Conservation (phyloP, 495 filamentous ascomycete genomes). For the Penicillium nucicola region DNA sequence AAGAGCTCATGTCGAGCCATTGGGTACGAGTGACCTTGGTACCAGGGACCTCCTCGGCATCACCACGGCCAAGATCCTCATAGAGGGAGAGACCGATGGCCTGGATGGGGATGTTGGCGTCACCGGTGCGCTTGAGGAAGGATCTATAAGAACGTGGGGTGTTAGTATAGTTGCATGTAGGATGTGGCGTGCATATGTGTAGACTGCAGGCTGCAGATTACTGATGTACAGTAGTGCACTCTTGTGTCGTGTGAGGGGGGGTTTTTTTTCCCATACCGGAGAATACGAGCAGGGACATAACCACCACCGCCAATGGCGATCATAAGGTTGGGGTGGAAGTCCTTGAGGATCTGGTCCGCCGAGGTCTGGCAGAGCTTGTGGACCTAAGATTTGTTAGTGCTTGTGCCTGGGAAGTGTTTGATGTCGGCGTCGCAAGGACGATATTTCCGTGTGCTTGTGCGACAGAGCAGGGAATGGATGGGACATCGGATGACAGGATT, state of each 20-base stretch:
- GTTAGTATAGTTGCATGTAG: neutral
- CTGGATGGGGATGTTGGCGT: constrained; percentile 97
- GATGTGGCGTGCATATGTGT: too few relatives aligned
- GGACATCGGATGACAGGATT: too few relatives aligned
- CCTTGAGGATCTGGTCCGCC: constrained; percentile 73
- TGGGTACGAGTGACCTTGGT: constrained; percentile 97
- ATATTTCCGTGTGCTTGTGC: neutral
- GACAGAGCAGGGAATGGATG: neutral
- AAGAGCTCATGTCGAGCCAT: constrained; percentile 88
- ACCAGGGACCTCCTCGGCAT: constrained; percentile 69
- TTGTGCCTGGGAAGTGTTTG: neutral
- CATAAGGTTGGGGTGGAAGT: constrained; percentile 90
- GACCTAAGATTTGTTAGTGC: constrained; percentile 53
- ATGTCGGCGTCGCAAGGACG: neutral
- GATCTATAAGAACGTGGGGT: constrained; percentile 49
- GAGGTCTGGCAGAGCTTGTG: constrained; percentile 93
- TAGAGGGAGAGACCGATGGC: constrained; percentile 98
- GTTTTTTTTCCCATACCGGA: constrained; percentile 62
- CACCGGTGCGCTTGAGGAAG: constrained; percentile 87
- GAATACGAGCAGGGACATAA: constrained; percentile 94
- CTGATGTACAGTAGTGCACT: too few relatives aligned
- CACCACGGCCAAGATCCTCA: constrained; percentile 67
- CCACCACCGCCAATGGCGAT: constrained; percentile 98
- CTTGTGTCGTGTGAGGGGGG: neutral
- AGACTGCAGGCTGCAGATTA: neutral